Base-by-base conservation (phyloP, 805 yeast species). In the Candida maltosa region DNA sequence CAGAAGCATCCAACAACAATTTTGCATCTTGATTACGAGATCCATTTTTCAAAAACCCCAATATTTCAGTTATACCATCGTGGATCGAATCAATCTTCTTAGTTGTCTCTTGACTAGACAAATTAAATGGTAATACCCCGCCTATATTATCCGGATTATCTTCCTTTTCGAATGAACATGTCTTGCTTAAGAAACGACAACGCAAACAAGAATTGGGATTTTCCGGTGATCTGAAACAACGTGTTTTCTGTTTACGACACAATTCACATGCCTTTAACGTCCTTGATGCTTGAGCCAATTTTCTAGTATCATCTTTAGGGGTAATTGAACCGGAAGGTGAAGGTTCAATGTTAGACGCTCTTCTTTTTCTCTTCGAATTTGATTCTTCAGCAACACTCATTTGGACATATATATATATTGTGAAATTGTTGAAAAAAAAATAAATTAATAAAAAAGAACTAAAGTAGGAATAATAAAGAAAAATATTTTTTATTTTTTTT, bases 171-270 rank as follows among this genome's bases (percentile, higher is more conserved):
- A 79, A 73, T 6, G 80, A 74, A 46, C 88, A 82, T 16, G 52
- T 57, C 20, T 65, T 56, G 5, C 68, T 72, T 25, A 79, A 55
- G 4, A 80, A 75, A 1, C 65, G 56, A 48, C 88, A 82, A 16
- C 87, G 57, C 15, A 80, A 55, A 57, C 88, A 81, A 2, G 76
- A 63, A 6, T 60, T 53, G 5, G 58, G 46, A 12, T 69, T 62
- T 17, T 58, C 65, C 1, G 73, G 64, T 9, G 77, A 66, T 33
- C 80, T 72, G 48, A 79, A 72, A 45, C 88, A 82, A 38, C 83
- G 58, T 1, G 87, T 73, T 58, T 78, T 78, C 41, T 73, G 77
- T 32, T 63, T 67, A 29, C 83, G 62, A 48, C 84, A 78, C 6
- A 63, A 49, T 5, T 68, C 69, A 51, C 84, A 78, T 1, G 84